phyloP scores from a whole-genome alignment of 1,284 basidiomycete species.

The Lentinus polychrous region DNA sequence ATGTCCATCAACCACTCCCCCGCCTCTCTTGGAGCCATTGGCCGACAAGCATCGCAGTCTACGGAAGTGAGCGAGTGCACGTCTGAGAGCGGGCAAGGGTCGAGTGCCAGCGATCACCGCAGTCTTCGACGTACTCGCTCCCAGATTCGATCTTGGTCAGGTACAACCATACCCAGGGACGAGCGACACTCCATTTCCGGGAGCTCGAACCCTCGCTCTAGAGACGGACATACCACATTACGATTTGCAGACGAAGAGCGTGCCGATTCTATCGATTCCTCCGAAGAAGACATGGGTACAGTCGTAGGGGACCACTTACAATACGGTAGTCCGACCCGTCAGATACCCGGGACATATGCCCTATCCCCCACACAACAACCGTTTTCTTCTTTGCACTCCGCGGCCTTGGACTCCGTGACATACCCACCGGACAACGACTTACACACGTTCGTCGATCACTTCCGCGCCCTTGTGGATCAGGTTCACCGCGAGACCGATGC shows the following conservation, averaged over 20 bases:
- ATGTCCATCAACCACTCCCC: slow-evolving; percentile 16
- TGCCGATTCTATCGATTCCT: slow-evolving; percentile 16
- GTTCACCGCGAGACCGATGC: slow-evolving; percentile 46
- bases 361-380: slow-evolving; percentile 11
- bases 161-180: not conserved
- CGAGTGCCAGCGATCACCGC: slow-evolving; percentile 6
- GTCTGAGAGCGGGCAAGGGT: slow-evolving; percentile 9
- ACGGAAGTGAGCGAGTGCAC: slow-evolving; percentile 13
- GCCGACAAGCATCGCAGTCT: slow-evolving; percentile 7
- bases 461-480: slow-evolving; percentile 41
- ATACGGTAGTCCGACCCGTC: slow-evolving; percentile 16
- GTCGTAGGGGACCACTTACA: slow-evolving; percentile 7
- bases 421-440: slow-evolving; percentile 28
- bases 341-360: slow-evolving; percentile 14
- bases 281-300: slow-evolving; percentile 16
- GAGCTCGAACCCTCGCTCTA: slow-evolving; percentile 4
- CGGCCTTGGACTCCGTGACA: not conserved
- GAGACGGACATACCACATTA: slow-evolving; percentile 6
- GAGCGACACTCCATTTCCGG: not conserved
- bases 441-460: slow-evolving; percentile 39
- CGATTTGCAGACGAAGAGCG: slow-evolving; percentile 5
- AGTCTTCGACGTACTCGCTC: slow-evolving; percentile 8
- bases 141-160: slow-evolving; percentile 1
- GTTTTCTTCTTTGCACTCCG: slow-evolving; percentile 2
- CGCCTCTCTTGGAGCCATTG: slow-evolving; percentile 12